Conservation (phyloP, 2,329 filamentous ascomycete genomes). For the Sporothrix brasiliensis region DNA sequence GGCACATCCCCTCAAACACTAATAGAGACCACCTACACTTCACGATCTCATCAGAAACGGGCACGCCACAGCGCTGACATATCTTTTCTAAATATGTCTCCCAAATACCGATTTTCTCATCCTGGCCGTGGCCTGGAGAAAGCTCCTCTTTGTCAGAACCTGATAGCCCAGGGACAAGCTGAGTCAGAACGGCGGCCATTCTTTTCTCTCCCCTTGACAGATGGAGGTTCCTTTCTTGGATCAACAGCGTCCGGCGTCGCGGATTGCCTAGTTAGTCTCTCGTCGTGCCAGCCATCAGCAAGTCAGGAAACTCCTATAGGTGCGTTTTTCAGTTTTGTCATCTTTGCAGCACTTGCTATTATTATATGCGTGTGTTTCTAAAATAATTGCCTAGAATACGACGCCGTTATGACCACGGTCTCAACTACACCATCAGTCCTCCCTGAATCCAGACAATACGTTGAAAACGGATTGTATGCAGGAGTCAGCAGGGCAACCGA, state of each 20-base stretch:
- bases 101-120: constrained; percentile 36
- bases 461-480: constrained; percentile 40
- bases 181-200: constrained; percentile 33
- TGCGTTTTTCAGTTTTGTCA: constrained; percentile 37
- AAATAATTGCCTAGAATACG: constrained; percentile 41
- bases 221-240: constrained; percentile 24
- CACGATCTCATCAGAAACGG: constrained; percentile 41
- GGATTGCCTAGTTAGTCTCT: constrained; percentile 38
- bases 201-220: constrained; percentile 31
- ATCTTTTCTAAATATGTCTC: constrained; percentile 40
- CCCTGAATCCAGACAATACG: constrained; percentile 39
- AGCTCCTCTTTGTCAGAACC: background rate
- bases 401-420: constrained; percentile 38
- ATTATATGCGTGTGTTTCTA: background rate
- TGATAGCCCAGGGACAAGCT: background rate
- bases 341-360: background rate
- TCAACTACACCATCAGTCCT: constrained; percentile 28
- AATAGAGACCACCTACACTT: constrained; percentile 38
- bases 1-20: constrained; percentile 41
- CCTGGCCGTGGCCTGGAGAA: constrained; percentile 40
- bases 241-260: constrained; percentile 27
- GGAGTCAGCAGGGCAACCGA: constrained; percentile 38
- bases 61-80: constrained; percentile 37
- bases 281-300: constrained; percentile 45
- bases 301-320: constrained; percentile 43